These are phyloP conservation scores for Boletus huronensis DNA, from an alignment of 768 basidiomycete genomes.

Conservation along the genomic window DNA sequence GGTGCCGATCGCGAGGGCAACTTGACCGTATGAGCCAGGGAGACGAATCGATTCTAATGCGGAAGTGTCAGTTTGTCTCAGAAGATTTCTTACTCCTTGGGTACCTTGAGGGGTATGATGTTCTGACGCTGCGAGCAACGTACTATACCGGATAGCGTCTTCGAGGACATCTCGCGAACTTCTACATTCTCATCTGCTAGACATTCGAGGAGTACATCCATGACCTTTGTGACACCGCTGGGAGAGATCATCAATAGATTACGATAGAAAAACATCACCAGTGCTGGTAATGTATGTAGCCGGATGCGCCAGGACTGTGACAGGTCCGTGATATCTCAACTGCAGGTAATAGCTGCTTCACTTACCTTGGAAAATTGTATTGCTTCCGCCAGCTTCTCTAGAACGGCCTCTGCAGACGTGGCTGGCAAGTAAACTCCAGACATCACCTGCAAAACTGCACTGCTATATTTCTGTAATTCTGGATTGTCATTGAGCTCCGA, in stretches of 20 bases:
- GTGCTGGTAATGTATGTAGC: constrained; percentile 79
- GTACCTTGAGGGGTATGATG: constrained; percentile 79
- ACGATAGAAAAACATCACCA: constrained; percentile 89
- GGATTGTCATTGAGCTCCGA: constrained; percentile 84
- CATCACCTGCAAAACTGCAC: constrained; percentile 75
- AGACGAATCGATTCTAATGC: constrained; percentile 73
- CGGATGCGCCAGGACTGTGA: constrained; percentile 86
- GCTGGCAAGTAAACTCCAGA: constrained; percentile 76
- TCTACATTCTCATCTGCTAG: constrained; percentile 89
- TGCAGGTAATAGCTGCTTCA: neutral
- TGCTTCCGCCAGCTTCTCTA: constrained; percentile 60
- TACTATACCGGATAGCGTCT: constrained; percentile 80
- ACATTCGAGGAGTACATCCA: constrained; percentile 83
- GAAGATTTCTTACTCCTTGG: constrained; percentile 1
- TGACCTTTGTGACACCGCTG: constrained; percentile 60
- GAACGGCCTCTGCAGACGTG: constrained; percentile 58
- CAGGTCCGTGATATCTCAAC: constrained; percentile 10
- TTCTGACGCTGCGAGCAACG: constrained; percentile 88
- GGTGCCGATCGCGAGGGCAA: constrained; percentile 70
- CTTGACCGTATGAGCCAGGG: constrained; percentile 53
- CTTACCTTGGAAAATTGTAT: constrained; percentile 76
- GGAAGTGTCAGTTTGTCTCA: constrained; percentile 4
- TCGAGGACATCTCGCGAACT: constrained; percentile 88
- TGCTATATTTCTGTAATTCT: constrained; percentile 78
- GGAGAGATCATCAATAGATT: constrained; percentile 77